A percentile compares a stretch with the other conserved stretches of the same genome.
phyloP scores from a whole-genome alignment of 2,329 filamentous ascomycete species.

The Nemania serpens region DNA sequence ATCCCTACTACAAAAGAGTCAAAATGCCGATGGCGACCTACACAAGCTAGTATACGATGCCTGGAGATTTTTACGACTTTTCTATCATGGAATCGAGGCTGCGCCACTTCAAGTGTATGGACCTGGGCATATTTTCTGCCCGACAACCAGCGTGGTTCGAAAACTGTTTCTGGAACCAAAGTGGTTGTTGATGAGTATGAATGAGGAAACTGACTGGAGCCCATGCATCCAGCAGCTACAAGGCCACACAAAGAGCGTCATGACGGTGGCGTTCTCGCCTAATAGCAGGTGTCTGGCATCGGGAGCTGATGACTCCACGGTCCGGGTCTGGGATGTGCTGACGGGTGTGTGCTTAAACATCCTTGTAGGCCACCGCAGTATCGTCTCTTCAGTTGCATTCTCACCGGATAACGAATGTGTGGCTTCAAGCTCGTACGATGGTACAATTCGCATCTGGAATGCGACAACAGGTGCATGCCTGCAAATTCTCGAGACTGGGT shows the following conservation, averaged over 20 bases:
- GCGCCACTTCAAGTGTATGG: constrained; percentile 27
- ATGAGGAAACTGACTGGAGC: constrained; percentile 3
- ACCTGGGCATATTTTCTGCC: constrained; percentile 29
- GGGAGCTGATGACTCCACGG: neutral
- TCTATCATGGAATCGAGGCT: constrained; percentile 14
- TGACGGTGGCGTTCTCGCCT: neutral
- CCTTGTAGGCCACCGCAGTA: neutral
- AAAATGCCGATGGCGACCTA: constrained; percentile 11
- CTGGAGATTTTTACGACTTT: constrained; percentile 1
- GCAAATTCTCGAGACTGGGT: neutral
- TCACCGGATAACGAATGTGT: neutral
- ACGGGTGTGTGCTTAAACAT: neutral
- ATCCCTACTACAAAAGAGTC: constrained; percentile 3
- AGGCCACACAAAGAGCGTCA: neutral
- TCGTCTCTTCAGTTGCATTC: neutral
- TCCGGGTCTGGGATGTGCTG: constrained; percentile 3
- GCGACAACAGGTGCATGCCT: neutral
- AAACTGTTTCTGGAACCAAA: constrained; percentile 22
- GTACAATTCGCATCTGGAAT: neutral
- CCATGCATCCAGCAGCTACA: neutral
- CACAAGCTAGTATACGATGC: constrained; percentile 9
- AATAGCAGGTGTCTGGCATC: neutral
- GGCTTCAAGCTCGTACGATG: neutral
- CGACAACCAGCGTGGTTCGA: constrained; percentile 10
- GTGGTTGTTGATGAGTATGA: constrained; percentile 18